These are phyloP conservation scores for Calonectria multiphialidica DNA, from an alignment of 2,329 filamentous ascomycete species.

Conservation along the genomic window DNA sequence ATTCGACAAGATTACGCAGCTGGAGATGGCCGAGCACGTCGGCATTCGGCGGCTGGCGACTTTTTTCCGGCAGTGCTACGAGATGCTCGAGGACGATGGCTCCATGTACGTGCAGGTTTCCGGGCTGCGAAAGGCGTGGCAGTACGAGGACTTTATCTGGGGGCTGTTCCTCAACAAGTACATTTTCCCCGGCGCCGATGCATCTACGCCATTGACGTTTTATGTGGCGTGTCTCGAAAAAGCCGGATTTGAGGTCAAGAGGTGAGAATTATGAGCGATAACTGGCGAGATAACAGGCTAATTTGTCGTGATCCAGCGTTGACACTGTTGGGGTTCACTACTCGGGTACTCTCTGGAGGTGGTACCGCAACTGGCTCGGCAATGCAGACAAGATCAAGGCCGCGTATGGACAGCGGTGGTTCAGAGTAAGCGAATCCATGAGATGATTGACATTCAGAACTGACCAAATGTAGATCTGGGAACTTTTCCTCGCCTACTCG, in stretches of 20 bases:
- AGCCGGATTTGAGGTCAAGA: constrained; percentile 77
- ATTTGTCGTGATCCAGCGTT: constrained; percentile 55
- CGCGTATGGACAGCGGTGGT: constrained; percentile 94
- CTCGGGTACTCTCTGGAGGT: constrained; percentile 93
- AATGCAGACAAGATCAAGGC: constrained; percentile 91
- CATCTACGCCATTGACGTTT: constrained; percentile 88
- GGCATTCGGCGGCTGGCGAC: constrained; percentile 84
- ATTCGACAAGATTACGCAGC: constrained; percentile 94
- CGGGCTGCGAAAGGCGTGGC: constrained; percentile 90
- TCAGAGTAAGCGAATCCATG: constrained; percentile 72
- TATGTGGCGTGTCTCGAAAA: constrained; percentile 85
- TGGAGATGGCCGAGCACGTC: constrained; percentile 98
- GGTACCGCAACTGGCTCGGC: constrained; percentile 97
- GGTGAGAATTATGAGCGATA: constrained; percentile 31
- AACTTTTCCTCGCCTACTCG: constrained; percentile 89
- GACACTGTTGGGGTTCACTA: constrained; percentile 96
- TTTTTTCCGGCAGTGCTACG: constrained; percentile 87
- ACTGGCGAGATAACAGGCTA: not conserved
- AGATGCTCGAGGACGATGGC: constrained; percentile 95
- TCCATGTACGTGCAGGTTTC: constrained; percentile 94
- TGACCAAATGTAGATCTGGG: constrained; percentile 79
- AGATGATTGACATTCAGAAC: not conserved
- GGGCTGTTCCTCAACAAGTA: constrained; percentile 99
- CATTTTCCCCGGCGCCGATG: constrained; percentile 94
- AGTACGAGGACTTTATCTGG: constrained; percentile 97